Percentiles rank a stretch among this genome's conserved stretches.
Conservation (phyloP, 345 rosid genomes). For the Aquilaria malaccensis region DNA sequence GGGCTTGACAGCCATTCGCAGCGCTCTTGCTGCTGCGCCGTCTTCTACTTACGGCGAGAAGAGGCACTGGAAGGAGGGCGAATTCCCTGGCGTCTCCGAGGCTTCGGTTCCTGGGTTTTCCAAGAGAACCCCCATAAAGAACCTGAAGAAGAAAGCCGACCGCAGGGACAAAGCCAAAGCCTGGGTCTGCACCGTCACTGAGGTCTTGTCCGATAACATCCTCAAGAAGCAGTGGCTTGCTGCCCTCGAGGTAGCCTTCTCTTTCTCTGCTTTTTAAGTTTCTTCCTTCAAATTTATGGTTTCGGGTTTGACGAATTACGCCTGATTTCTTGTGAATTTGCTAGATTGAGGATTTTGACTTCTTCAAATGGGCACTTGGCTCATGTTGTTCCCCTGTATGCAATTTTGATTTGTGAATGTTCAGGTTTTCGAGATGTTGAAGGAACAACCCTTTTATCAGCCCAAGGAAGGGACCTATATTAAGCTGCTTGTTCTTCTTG, state of each 20-base stretch:
- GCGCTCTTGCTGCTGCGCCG: conserved; percentile 29
- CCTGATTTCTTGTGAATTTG: not conserved
- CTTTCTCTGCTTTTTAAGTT: not conserved
- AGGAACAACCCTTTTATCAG: conserved; percentile 58
- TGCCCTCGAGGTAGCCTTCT: conserved; percentile 59
- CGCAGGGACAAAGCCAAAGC: conserved; percentile 56
- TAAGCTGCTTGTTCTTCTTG: conserved; percentile 72
- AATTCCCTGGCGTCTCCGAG: conserved; percentile 62
- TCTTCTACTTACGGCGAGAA: conserved; percentile 32
- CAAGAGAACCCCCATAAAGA: conserved; percentile 50
- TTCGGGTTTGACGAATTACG: not conserved
- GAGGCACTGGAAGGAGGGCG: conserved; percentile 74
- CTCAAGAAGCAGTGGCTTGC: conserved; percentile 69
- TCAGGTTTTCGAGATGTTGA: conserved; percentile 72
- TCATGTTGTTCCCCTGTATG: not conserved
- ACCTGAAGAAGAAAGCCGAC: conserved; percentile 69
- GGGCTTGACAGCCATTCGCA: conserved; percentile 11
- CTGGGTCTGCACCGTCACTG: conserved; percentile 80
- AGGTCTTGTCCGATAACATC: conserved; percentile 63
- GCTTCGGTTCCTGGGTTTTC: conserved; percentile 16
- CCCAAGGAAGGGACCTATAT: conserved; percentile 80
- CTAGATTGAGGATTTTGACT: not conserved
- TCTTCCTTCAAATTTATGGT: not conserved
- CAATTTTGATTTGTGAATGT: conserved; percentile 3
- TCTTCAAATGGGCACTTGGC: conserved; percentile 2